Conservation (phyloP, 78 protist genomes). For the Dictyostelium brefeldianum region DNA sequence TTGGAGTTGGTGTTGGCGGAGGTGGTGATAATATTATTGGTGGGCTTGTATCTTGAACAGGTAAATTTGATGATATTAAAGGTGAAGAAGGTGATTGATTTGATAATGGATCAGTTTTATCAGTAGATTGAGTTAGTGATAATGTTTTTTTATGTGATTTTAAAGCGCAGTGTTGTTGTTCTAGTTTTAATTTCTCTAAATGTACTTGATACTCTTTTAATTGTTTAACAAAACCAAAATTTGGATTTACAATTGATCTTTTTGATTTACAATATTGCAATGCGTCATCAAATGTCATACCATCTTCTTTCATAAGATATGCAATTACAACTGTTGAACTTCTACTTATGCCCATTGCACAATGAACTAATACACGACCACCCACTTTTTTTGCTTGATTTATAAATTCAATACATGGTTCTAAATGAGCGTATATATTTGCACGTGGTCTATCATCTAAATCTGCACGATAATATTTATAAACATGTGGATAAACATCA, state of each 20-base stretch:
- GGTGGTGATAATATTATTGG: not conserved
- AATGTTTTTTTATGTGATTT: not conserved
- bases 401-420: constrained; percentile 39
- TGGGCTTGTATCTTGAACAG: not conserved
- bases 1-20: not conserved
- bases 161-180: not conserved
- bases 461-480: constrained; percentile 65
- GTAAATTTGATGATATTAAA: not conserved
- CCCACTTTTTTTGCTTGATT: constrained; percentile 1
- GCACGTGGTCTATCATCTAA: constrained; percentile 62
- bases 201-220: constrained; percentile 32
- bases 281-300: not conserved
- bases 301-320: constrained; percentile 59
- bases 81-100: constrained; percentile 2
- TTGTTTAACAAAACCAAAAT: constrained; percentile 42
- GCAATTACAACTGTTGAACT: constrained; percentile 72
- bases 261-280: constrained; percentile 8
- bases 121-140: not conserved
- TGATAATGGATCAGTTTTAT: not conserved
- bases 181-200: not conserved
- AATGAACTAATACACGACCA: constrained; percentile 76
- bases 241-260: constrained; percentile 49
- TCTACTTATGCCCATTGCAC: constrained; percentile 88
- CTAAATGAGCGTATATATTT: constrained; percentile 42
- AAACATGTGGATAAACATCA: constrained; percentile 53